phyloP scores from a whole-genome alignment of 495 filamentous ascomycete species.

The Aspergillus bridgeri region DNA sequence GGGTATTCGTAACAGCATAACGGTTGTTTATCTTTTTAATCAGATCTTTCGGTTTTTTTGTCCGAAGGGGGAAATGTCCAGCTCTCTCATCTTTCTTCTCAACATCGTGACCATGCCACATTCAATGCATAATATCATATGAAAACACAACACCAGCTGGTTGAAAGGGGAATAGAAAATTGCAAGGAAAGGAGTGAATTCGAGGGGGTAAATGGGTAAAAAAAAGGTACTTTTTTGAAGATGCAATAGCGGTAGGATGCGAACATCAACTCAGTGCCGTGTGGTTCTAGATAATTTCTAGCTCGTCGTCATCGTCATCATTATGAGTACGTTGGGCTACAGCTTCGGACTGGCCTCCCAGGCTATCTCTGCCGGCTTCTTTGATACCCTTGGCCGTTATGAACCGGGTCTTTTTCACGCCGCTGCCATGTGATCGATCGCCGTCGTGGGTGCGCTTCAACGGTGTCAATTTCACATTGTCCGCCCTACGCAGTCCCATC shows the following conservation, averaged over 20 bases:
- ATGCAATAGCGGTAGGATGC: neutral
- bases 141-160: neutral
- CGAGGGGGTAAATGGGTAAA: neutral
- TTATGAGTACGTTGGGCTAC: slow-evolving; percentile 26
- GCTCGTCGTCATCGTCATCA: slow-evolving; percentile 47
- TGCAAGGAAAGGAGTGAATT: neutral
- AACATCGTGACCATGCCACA: neutral
- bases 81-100: neutral
- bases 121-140: neutral
- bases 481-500: slow-evolving; percentile 32
- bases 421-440: slow-evolving; percentile 33
- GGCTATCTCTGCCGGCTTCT: slow-evolving; percentile 71
- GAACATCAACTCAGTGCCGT: neutral
- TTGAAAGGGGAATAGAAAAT: neutral
- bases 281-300: slow-evolving; percentile 49
- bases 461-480: slow-evolving; percentile 63
- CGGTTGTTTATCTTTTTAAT: neutral
- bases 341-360: slow-evolving; percentile 49
- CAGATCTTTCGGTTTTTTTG: neutral
- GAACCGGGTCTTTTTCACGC: slow-evolving; percentile 76
- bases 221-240: neutral
- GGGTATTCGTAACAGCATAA: neutral
- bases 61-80: neutral
- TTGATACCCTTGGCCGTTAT: slow-evolving; percentile 72
- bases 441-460: slow-evolving; percentile 52